These are phyloP conservation scores for Phytomonas serpens DNA, from an alignment of 208 protist genomes.

Conservation along the genomic window DNA sequence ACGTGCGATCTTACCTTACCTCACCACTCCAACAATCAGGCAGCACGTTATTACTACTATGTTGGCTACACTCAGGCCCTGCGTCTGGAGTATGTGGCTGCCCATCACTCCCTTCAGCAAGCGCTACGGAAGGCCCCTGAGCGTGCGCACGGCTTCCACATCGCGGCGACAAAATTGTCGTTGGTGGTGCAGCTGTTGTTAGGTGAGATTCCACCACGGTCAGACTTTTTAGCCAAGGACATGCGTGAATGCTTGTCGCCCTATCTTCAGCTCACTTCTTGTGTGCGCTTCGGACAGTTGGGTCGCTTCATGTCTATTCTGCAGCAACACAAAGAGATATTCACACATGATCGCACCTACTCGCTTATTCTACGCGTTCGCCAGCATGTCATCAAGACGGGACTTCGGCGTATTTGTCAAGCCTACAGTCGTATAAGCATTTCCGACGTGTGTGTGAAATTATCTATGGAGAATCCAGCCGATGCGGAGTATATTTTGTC, in stretches of 20 bases:
- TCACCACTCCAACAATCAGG: slow-evolving; percentile 88
- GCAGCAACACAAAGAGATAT: slow-evolving; percentile 81
- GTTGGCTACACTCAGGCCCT: slow-evolving; percentile 93
- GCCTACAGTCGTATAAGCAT: slow-evolving; percentile 97
- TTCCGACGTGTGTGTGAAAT: slow-evolving; percentile 92
- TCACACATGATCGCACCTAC: slow-evolving; percentile 93
- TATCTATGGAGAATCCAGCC: slow-evolving; percentile 92
- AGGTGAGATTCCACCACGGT: slow-evolving; percentile 95
- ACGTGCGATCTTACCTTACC: slow-evolving; percentile 75
- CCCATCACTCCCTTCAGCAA: slow-evolving; percentile 90
- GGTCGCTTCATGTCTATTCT: slow-evolving; percentile 90
- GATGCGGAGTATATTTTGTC: slow-evolving; percentile 97
- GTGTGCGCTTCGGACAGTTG: slow-evolving; percentile 94
- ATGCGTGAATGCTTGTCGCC: slow-evolving; percentile 86
- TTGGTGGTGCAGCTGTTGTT: slow-evolving; percentile 96
- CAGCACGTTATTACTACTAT: slow-evolving; percentile 94
- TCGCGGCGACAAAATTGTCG: slow-evolving; percentile 90
- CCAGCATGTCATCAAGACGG: slow-evolving; percentile 98
- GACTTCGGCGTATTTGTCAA: slow-evolving; percentile 94
- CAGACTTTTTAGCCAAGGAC: slow-evolving; percentile 79
- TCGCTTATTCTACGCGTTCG: slow-evolving; percentile 94
- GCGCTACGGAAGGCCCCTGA: slow-evolving; percentile 96
- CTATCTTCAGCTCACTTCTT: slow-evolving; percentile 94
- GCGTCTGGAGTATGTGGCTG: slow-evolving; percentile 95
- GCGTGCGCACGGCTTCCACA: slow-evolving; percentile 91